Evolutionary conservation across 2,329 filamentous ascomycete species (phyloP), one percentile per base, ranked within the genome.

Genomic region (Fusarium sp.): DNA sequence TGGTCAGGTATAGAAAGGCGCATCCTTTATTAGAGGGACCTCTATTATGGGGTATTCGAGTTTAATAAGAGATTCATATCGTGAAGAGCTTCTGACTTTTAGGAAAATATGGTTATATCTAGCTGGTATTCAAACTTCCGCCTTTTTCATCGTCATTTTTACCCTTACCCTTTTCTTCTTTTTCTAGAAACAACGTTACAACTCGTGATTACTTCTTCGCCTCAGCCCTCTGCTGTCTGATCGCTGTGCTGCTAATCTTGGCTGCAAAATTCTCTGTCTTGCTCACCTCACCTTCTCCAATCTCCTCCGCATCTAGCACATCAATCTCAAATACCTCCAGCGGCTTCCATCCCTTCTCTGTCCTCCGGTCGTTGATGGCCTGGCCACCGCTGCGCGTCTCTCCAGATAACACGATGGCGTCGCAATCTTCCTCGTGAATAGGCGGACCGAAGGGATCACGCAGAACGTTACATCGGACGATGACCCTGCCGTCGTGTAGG

Each of bases 241-340:
- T 97, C 62, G 92, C 92, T 1, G 95, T 97, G 81, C 95, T 98
- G 84, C 94, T 97, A 73, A 98, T 93, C 82, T 98, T 98, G 66
- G 88, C 87, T 28, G 91, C 89, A 80, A 97, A 97, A 70, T 88
- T 86, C 60, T 90, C 87, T 12, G 78, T 83, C 69, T 80, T 82
- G n/a, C 73, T 79, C 40, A 73, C 78, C 43, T 73, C 75, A 2
- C 83, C 82, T n/a, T 83, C 71, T 1, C 43, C 60, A 46, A 76
- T 58, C 36, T 76, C 75, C 2, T 50, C 57, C 16, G 90, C 87
- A 79, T 95, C 92, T 15, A 99, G 86, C 13, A 98, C 94, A 75
- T 96, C 93, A 30, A 98, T 94, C 78, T 97, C 95, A 74, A 94
- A 97, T 1, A 97, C 88, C 28, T 94, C 90, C 40, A 99, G 84